Evolutionary conservation across 2,329 filamentous ascomycete genomes (phyloP).

Genomic region (Claviceps humidiphila): DNA sequence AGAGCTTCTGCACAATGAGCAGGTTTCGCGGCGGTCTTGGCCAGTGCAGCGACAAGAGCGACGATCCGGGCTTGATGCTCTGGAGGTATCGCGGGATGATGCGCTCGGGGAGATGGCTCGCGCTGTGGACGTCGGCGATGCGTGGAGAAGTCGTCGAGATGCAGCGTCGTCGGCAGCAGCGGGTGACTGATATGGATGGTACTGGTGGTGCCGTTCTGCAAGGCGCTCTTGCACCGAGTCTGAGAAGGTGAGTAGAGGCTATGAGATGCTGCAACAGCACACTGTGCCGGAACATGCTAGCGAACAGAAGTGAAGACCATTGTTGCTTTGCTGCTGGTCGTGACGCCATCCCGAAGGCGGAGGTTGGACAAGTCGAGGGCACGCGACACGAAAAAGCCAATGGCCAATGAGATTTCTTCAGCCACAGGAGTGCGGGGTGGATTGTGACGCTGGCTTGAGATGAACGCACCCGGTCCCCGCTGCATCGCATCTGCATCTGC

Average conservation of each 20-base stretch:
- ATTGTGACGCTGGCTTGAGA: not conserved
- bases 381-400: not conserved
- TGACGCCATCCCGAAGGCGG: no score
- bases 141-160: conserved; percentile 36
- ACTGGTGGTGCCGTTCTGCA: not conserved
- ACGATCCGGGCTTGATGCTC: conserved; percentile 33
- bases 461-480: no score
- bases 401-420: not conserved
- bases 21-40: conserved; percentile 41
- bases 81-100: conserved; percentile 23
- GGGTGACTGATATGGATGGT: not conserved
- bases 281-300: conserved; percentile 11
- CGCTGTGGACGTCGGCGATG: conserved; percentile 20
- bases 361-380: not conserved
- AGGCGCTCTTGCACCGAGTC: not conserved
- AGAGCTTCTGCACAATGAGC: conserved; percentile 45
- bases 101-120: conserved; percentile 20
- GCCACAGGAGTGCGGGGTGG: not conserved
- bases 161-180: conserved; percentile 14
- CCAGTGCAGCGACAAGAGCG: conserved; percentile 42
- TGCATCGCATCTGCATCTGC: not conserved
- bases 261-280: conserved; percentile 1
- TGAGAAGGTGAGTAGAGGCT: not conserved
- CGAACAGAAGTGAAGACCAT: not conserved
- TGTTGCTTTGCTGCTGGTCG: not conserved